Percentiles rank a stretch among this genome's conserved stretches.
phyloP scores from a whole-genome alignment of 192 early-diverging fungal genomes.

The Coemansia reversa region DNA sequence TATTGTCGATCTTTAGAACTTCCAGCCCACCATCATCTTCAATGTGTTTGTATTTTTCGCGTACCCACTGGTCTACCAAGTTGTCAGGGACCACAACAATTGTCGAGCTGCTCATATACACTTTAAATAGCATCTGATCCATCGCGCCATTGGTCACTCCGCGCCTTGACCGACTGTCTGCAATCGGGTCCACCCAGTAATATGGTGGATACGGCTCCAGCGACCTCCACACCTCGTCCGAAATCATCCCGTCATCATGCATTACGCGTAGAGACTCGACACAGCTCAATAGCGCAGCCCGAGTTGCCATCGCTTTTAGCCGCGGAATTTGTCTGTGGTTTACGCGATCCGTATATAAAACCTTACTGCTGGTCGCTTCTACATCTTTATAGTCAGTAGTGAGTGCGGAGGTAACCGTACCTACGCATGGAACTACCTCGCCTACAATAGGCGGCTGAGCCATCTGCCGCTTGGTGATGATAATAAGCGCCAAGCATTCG shows the following conservation, averaged over 20 bases:
- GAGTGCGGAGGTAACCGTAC: constrained; percentile 35
- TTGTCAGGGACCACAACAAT: constrained; percentile 79
- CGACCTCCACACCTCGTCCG: constrained; percentile 22
- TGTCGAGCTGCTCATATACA: constrained; percentile 64
- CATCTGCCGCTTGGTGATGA: constrained; percentile 62
- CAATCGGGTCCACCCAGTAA: constrained; percentile 53
- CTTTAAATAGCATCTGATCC: constrained; percentile 36
- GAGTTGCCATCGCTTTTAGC: constrained; percentile 53
- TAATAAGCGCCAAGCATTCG: constrained; percentile 65
- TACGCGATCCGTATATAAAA: not conserved
- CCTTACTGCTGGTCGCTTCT: not conserved
- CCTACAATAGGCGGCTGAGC: constrained; percentile 39
- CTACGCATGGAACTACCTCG: constrained; percentile 39
- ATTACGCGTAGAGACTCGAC: constrained; percentile 50
- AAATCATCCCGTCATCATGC: constrained; percentile 52
- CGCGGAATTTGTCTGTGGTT: constrained; percentile 11
- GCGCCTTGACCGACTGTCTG: constrained; percentile 21
- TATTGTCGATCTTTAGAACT: constrained; percentile 58
- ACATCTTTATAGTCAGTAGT: constrained; percentile 16
- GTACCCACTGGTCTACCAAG: constrained; percentile 71
- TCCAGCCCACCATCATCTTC: constrained; percentile 33
- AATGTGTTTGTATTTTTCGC: constrained; percentile 72
- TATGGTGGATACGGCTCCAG: constrained; percentile 58
- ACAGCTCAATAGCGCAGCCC: constrained; percentile 45
- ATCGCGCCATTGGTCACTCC: constrained; percentile 5